Evolutionary conservation across 1,139 yeast species (phyloP), one percentile per base, ranked within the genome.

Genomic region (Lodderomyces margitis): DNA sequence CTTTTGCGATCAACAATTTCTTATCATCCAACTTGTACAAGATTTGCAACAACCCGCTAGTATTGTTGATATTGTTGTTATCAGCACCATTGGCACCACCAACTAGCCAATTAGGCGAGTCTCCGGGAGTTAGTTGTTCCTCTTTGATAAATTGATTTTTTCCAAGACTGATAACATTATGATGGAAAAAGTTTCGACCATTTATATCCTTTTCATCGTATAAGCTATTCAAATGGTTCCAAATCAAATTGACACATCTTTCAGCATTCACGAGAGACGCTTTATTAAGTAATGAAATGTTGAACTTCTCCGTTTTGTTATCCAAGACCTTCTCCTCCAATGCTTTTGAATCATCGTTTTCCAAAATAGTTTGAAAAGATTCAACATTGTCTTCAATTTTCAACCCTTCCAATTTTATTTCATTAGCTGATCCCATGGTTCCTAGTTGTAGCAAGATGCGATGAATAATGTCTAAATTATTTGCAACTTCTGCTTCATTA

Each of bases 131-230:
- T n/a, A 28, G 40, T 42, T 53, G 50, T 42, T 57, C 61, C 37
- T 57, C 61, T 37, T 58, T 56, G 21, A 55, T 46, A 38, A 59
- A 51, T 40, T 64, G 68, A 34, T 61, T 58, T 51, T 91, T 81
- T 2, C 96, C 96, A 43, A 85, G 71, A 21, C 83, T 78, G 42
- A 89, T 82, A 24, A 89, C 79, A 53, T 83, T 83, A 50, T 87
- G 87, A 59, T 91, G 98, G 54, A 91, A 78, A 52, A 89, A 83
- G 57, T 86, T 89, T 50, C 97, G 74, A 19, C 88, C 87, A 45
- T 86, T 82, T 38, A 91, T 80, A 56, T 89, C 96, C 6, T 80
- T 66, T 1, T 81, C 71, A 54, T 88, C 96, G 39, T 50, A 61
- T 37, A 70, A 58, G 10, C 39, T 25, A 17, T 27, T 17, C 33